Base-by-base conservation (phyloP, 176 grass and related monocot species). In the Aegilops bicornis region DNA sequence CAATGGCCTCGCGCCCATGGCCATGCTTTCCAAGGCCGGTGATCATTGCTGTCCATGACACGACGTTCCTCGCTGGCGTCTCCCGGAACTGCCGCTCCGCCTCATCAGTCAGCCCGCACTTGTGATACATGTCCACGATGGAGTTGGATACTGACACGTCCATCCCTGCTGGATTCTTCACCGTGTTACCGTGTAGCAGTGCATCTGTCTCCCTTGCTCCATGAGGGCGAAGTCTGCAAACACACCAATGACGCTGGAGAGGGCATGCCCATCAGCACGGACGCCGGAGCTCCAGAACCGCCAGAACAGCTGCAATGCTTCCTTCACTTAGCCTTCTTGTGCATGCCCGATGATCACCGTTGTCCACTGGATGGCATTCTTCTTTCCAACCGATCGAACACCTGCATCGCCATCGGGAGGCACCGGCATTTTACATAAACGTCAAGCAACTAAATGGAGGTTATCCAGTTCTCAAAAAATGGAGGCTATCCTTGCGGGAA, bases 1-100 rank as follows among this genome's bases (percentile, higher is more conserved):
- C 30, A 5, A 89, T 33, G 25, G 90, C 86, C 27, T 82, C 79
- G 1, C n/a, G 79, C 0, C 83, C 83, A 43, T 69, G 52, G 14
- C 90, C 90, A 2, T 86, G 86, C 90, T 92, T 89, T 7, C 90
- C 90, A 1, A 86, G 64, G 2, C 90, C 90, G 20, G 82, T 88
- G 86, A 91, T 85, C 90, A 91, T 88, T 2, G 69, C 24, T 20
- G 90, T 91, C 90, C 90, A 91, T 0, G 90, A 88, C 29, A 91
- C 90, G 4, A 88, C 82, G 24, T 91, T 91, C 71, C 9, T 64
- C 47, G 6, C 14, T 31, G 82, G 69, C 54, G 85, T 91, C 48
- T 85, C 90, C 78, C 71, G 0, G 71, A 91, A 91, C 78, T 3
- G 10, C 42, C 1, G 64, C 3, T 61, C 73, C 0, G 86, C 86